A percentile compares a stretch with the other conserved stretches of the same genome.
phyloP scores from a whole-genome alignment of 2,329 filamentous ascomycete genomes.

The Podosphaera leucotricha region DNA sequence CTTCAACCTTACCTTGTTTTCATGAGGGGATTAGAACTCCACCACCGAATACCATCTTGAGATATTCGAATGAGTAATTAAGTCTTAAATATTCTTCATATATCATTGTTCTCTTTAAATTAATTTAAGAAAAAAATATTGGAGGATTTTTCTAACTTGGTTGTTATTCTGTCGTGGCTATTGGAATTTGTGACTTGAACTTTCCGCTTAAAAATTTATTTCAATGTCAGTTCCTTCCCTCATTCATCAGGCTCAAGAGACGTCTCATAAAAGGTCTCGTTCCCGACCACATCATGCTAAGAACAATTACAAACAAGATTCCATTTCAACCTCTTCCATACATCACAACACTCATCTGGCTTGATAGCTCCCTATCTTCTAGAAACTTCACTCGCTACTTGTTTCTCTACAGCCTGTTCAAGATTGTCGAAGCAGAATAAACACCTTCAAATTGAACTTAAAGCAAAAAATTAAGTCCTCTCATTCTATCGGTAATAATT shows the following conservation, averaged over 20 bases:
- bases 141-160: no score
- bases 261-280: not conserved
- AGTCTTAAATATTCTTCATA: no score
- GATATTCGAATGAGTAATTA: no score
- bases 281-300: conserved; percentile 2
- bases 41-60: no score
- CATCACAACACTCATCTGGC: conserved; percentile 14
- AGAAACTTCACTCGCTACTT: conserved; percentile 15
- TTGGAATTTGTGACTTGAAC: not conserved
- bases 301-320: conserved; percentile 6
- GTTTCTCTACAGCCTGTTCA: conserved; percentile 7
- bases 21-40: no score
- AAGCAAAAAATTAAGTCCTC: not conserved
- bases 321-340: conserved; percentile 12
- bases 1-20: no score
- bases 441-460: conserved; percentile 1
- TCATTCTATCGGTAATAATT: conserved; percentile 1
- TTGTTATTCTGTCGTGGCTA: not conserved
- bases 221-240: not conserved
- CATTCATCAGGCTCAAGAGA: not conserved
- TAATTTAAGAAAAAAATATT: no score
- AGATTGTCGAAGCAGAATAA: conserved; percentile 4
- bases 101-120: no score
- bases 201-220: not conserved
- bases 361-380: conserved; percentile 18